Evolutionary conservation across 148 eudicot species (phyloP), one percentile per base, ranked within the genome.

Genomic region (Pouteria glomerata): DNA sequence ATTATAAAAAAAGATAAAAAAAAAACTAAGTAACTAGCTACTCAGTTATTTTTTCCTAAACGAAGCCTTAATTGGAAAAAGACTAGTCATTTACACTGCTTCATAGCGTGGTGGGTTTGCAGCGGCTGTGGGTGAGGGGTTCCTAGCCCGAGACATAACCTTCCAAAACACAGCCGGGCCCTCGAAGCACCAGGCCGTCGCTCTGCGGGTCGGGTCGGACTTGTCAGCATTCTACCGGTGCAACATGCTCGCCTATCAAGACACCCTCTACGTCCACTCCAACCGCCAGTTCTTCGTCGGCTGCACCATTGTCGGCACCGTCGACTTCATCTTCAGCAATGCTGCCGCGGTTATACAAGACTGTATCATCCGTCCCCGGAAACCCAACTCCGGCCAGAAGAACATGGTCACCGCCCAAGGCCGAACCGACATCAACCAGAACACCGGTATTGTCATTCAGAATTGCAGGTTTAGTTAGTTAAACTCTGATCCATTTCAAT

Each of bases 381-480:
- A 71, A 4, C 87, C 87, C 8, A 37, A 58, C 23, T 47, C 87
- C 1, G 81, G 81, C 48, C 87, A 84, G 52, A 67, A 55, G 30
- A 84, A 84, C 82, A 84, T 84, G 88, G 66, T 84, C 63, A 81
- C 88, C 0, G 87, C 87, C 29, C 87, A 84, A 59, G 85, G 87
- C 16, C 65, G 87, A 30, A 76, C 75, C 1, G 87, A 84, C 74
- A 81, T 78, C 0, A 84, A 84, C 73, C 87, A 84, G 51, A 84
- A 84, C 78, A 84, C 87, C 1, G 87, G 87, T 10, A 84, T 84
- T 15, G 87, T 84, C 3, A 81, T 84, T 15, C 87, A 84, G 51
- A 81, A 79, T 26, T 78, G 75, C 23, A 50, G 85, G 31, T n/a
- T n/a, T n/a, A n/a, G n/a, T n/a, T n/a, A n/a, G n/a, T n/a, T n/a